Evolutionary conservation across 495 filamentous ascomycete species (phyloP).

Genomic region (Xylaria flabelliformis): DNA sequence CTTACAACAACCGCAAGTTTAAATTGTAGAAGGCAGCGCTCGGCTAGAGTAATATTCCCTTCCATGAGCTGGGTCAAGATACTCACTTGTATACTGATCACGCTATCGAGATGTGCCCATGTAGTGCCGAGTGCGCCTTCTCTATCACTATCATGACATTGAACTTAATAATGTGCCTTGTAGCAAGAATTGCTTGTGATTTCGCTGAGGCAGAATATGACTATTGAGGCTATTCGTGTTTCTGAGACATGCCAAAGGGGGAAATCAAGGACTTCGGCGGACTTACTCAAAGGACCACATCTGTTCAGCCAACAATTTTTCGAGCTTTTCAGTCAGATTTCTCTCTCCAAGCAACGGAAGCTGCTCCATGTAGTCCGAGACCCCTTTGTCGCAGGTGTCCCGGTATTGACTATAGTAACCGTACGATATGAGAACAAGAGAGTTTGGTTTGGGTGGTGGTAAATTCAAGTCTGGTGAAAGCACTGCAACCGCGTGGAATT

Average conservation of each 20-base stretch:
- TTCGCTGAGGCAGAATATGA: too few species aligned
- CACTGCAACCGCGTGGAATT: background rate
- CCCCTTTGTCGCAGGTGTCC: background rate
- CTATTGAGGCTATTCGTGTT: too few species aligned
- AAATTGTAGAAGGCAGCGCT: background rate
- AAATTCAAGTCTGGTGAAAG: background rate
- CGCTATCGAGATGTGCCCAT: background rate
- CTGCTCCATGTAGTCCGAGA: background rate
- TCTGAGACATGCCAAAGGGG: too few species aligned
- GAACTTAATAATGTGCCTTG: too few species aligned
- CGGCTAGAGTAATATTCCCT: background rate
- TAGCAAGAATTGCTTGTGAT: too few species aligned
- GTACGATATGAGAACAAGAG: background rate
- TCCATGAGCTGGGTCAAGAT: background rate
- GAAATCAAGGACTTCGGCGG: too few species aligned
- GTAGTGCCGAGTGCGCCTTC: background rate
- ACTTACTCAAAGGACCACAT: conserved; percentile 1
- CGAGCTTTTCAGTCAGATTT: background rate
- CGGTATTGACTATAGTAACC: background rate
- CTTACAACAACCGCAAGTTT: background rate
- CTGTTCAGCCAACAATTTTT: background rate
- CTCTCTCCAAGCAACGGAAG: background rate
- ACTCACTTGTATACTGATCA: background rate
- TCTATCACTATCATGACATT: too few species aligned
- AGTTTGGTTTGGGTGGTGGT: background rate